Percentiles rank a stretch among this genome's conserved stretches.
phyloP scores from a whole-genome alignment of 2,329 filamentous ascomycete genomes.

The Endoconidiophora polonica region DNA sequence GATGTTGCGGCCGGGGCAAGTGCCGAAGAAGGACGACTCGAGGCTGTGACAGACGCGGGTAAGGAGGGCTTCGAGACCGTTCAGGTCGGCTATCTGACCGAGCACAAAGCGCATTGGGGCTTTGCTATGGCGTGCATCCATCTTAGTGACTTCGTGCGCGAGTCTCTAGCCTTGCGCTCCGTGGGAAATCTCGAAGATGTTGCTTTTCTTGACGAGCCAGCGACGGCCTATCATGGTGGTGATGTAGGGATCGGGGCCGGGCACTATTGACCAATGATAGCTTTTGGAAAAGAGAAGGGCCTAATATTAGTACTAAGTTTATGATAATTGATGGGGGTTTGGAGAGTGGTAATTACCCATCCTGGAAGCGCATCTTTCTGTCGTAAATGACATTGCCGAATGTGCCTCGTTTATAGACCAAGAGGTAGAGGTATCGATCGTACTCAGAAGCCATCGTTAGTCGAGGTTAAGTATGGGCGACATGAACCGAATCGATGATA shows the following conservation, averaged over 20 bases:
- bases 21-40: background rate
- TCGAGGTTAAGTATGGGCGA: no score
- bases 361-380: background rate
- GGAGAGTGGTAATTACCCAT: background rate
- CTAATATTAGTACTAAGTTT: no score
- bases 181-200: background rate
- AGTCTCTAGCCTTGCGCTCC: background rate
- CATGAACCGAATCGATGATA: no score
- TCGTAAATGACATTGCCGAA: background rate
- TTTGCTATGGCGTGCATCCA: conserved; percentile 3
- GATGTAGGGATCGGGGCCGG: background rate
- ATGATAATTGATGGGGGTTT: background rate
- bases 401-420: background rate
- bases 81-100: background rate
- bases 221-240: background rate
- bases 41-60: background rate
- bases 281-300: background rate
- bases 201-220: conserved; percentile 2
- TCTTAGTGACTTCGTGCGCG: conserved; percentile 1
- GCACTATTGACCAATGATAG: conserved; percentile 4
- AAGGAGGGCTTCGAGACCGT: background rate
- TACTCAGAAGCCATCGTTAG: background rate
- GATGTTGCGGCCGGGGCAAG: background rate
- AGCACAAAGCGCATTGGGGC: conserved; percentile 1
- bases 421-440: conserved; percentile 2